Conservation (phyloP, 768 basidiomycete species). For the Tylopilus balloui region DNA sequence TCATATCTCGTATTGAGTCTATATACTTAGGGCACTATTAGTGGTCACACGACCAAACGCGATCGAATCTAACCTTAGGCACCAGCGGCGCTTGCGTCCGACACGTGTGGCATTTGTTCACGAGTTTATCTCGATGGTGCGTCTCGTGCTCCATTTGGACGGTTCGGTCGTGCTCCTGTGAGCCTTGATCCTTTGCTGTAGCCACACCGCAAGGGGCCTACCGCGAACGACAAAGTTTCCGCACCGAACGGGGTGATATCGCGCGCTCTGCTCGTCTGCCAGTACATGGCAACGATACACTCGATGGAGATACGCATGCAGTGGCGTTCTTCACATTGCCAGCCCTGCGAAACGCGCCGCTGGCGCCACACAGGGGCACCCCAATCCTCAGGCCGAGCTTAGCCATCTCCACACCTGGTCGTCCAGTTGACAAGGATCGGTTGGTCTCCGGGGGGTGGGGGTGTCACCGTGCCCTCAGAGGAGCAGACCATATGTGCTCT, state of each 20-base stretch:
- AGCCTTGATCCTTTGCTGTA: neutral
- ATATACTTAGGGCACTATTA: neutral
- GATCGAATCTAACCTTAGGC: neutral
- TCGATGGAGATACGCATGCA: neutral
- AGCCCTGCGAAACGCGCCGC: too few species aligned
- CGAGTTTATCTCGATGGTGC: neutral
- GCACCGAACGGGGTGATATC: neutral
- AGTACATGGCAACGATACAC: neutral
- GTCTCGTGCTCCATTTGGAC: neutral
- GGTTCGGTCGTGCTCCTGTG: neutral
- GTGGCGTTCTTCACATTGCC: too few species aligned
- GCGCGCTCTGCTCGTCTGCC: neutral
- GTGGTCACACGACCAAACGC: constrained; percentile 11
- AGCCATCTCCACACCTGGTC: too few species aligned
- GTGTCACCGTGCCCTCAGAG: too few species aligned
- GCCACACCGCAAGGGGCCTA: too few species aligned
- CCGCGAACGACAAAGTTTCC: neutral
- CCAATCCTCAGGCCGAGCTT: too few species aligned
- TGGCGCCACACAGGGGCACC: too few species aligned
- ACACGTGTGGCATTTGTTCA: neutral
- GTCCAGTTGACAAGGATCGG: too few species aligned
- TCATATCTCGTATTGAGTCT: neutral
- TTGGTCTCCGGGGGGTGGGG: too few species aligned
- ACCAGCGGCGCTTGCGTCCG: neutral
- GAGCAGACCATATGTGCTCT: too few species aligned